Conservation (phyloP, 345 rosid species). For the Euphorbia tirucalli region DNA sequence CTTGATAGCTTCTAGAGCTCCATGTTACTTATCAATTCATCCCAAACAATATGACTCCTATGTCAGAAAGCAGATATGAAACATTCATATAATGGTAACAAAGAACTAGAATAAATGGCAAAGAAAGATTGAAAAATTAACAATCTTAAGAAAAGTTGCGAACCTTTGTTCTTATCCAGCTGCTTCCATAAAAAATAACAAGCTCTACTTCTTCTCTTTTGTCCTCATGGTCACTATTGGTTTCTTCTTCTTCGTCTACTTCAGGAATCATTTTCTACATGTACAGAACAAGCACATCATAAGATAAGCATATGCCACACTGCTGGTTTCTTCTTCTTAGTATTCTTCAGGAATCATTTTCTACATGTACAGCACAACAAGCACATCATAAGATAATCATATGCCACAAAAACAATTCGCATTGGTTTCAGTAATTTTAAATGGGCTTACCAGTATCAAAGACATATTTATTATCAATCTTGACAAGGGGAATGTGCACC, state of each 20-base stretch:
- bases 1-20: background rate
- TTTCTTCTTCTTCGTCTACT: too few relatives aligned
- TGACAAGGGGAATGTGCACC: slow-evolving; percentile 15
- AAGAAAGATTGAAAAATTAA: too few relatives aligned
- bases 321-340: too few relatives aligned
- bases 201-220: background rate
- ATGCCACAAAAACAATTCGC: background rate
- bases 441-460: slow-evolving; percentile 2
- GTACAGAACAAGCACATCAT: too few relatives aligned
- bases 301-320: too few relatives aligned
- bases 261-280: too few relatives aligned
- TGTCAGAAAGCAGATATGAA: background rate
- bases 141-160: background rate
- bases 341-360: background rate
- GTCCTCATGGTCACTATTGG: background rate
- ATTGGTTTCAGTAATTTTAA: background rate
- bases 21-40: background rate
- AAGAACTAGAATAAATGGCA: background rate
- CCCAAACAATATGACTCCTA: too few relatives aligned
- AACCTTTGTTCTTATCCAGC: background rate
- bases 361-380: background rate
- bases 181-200: background rate
- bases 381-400: background rate
- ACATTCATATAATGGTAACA: background rate
- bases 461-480: slow-evolving; percentile 14